phyloP scores from a whole-genome alignment of 176 grass and related monocot genomes.

The Rhynchospora pubera region DNA sequence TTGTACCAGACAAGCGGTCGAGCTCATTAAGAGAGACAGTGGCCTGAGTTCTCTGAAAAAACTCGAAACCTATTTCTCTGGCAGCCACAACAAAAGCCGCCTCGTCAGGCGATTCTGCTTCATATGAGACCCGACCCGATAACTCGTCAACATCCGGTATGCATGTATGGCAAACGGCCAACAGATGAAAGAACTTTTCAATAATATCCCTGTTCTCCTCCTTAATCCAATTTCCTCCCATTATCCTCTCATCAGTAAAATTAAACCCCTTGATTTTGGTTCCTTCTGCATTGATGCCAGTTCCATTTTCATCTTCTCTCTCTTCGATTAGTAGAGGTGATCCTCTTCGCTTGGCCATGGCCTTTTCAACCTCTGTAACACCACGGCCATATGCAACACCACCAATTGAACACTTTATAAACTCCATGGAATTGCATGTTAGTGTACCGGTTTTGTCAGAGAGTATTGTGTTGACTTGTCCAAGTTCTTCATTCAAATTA shows the following conservation, averaged over 20 bases:
- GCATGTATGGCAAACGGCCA: slow-evolving; percentile 81
- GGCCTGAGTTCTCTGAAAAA: slow-evolving; percentile 64
- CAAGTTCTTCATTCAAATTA: slow-evolving; percentile 88
- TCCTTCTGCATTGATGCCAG: not conserved
- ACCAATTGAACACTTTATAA: slow-evolving; percentile 81
- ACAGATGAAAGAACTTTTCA: slow-evolving; percentile 54
- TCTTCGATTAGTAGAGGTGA: slow-evolving; percentile 4
- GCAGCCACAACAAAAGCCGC: slow-evolving; percentile 82
- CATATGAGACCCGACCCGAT: slow-evolving; percentile 59
- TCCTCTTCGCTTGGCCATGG: slow-evolving; percentile 56
- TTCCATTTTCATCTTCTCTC: slow-evolving; percentile 11
- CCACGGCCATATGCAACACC: slow-evolving; percentile 71
- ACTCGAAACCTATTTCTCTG: slow-evolving; percentile 67
- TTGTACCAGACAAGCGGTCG: slow-evolving; percentile 40
- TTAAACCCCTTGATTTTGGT: slow-evolving; percentile 72
- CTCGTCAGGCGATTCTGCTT: slow-evolving; percentile 95
- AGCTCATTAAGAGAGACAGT: slow-evolving; percentile 56
- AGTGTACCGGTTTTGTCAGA: slow-evolving; percentile 93
- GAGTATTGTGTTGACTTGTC: slow-evolving; percentile 78
- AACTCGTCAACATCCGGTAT: slow-evolving; percentile 72
- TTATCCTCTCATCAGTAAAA: slow-evolving; percentile 71
- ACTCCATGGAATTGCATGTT: slow-evolving; percentile 96
- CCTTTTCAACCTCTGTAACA: slow-evolving; percentile 68
- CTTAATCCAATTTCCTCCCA: slow-evolving; percentile 64
- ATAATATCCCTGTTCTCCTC: slow-evolving; percentile 35